Evolutionary conservation across 495 filamentous ascomycete genomes (phyloP).

Genomic region (Podospora comata): DNA sequence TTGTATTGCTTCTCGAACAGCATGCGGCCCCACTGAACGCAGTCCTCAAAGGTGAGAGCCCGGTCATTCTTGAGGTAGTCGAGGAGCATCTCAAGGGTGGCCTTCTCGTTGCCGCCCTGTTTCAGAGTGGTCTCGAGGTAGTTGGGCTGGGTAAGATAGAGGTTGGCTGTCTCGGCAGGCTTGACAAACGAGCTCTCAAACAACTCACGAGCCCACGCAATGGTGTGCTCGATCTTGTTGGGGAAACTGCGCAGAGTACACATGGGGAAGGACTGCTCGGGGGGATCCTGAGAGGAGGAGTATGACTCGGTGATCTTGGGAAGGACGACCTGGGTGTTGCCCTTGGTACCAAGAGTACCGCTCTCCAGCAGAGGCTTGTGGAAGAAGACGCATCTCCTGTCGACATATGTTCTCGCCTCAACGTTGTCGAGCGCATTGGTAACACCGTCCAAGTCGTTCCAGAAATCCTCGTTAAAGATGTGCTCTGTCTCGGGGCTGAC

Average conservation of each 20-base stretch:
- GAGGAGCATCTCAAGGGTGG: conserved; percentile 83
- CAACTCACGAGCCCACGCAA: conserved; percentile 93
- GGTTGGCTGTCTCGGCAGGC: conserved; percentile 89
- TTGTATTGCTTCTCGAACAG: conserved; percentile 97
- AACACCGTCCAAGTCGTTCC: conserved; percentile 83
- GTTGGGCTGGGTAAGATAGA: conserved; percentile 87
- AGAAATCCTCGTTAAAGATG: conserved; percentile 93
- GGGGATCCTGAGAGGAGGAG: conserved; percentile 96
- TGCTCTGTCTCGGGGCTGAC: conserved; percentile 92
- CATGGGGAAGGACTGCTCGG: conserved; percentile 98
- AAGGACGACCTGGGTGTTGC: conserved; percentile 94
- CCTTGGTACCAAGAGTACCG: conserved; percentile 96
- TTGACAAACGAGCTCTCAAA: conserved; percentile 94
- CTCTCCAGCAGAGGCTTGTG: conserved; percentile 93
- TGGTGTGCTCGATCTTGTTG: conserved; percentile 98
- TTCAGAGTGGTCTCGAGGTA: conserved; percentile 88
- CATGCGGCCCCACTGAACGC: conserved; percentile 86
- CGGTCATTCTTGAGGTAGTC: conserved; percentile 92
- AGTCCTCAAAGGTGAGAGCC: conserved; percentile 90
- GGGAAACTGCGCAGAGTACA: conserved; percentile 97
- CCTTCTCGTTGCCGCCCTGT: conserved; percentile 94
- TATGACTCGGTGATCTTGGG: conserved; percentile 93
- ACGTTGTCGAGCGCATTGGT: conserved; percentile 99
- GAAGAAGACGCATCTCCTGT: conserved; percentile 98
- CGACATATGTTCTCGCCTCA: conserved; percentile 94